Base-by-base conservation (phyloP, 2,329 filamentous ascomycete genomes). In the Conoideocrella luteorostrata region DNA sequence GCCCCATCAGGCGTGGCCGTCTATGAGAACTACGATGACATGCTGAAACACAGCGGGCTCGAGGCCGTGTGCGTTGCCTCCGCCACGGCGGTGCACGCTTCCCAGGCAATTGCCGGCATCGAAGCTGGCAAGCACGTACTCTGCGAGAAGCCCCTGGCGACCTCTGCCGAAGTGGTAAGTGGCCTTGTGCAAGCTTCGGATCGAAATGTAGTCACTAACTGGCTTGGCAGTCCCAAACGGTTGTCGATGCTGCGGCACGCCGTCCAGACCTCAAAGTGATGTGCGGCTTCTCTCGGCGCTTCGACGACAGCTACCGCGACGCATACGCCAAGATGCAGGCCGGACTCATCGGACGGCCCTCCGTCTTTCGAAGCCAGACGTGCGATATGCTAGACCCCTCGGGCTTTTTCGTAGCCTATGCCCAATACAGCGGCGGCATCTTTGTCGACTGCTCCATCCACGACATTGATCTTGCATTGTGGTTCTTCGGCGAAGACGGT, bases 381-480 rank as follows among this genome's bases (percentile, higher is more conserved):
- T 83, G 79, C 61, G 80, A 86, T 62, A 82, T 78, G 57, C 71
- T 77, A 45, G 78, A 84, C 47, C 76, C 79, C 0, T 71, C 70
- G 0, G 80, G 80, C 36, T 85, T 84, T 68, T 85, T 84, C 58
- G 79, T 85, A 38, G 69, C 72, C 18, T 85, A 84, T 58, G 78
- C 81, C 5, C 66, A 78, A 48, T 80, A 75, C 62, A 75, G 69
- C 2, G 80, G 82, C 35, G 80, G 80, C n/a, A 82, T 84, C 56
- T 85, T 85, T 52, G 81, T 85, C 39, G 81, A 86, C 65, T 81
- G 77, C 64, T 77, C 75, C 39, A 77, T 85, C 56, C 82, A 85
- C 64, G 80, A 85, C 56, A 84, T 85, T 7, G 56, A 59, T 39
- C 42, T 60, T 10, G 56, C 57, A 0, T 37, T 59, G 24, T 60